Evolutionary conservation across 2,329 filamentous ascomycete species (phyloP).

Genomic region (Aureobasidium sp.): DNA sequence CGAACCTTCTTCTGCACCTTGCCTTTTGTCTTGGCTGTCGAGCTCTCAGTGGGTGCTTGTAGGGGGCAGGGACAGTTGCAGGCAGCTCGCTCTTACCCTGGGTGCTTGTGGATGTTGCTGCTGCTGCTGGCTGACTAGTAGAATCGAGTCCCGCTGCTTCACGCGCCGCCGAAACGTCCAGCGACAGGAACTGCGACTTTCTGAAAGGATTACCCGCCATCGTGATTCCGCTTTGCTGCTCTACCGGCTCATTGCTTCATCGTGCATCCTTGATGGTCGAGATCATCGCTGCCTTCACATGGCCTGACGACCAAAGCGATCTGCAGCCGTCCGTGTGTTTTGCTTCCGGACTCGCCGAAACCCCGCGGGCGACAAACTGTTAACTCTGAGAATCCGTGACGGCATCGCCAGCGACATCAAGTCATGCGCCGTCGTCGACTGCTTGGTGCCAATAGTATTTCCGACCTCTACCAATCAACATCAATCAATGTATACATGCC

Average conservation of each 20-base stretch:
- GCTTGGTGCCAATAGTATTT: neutral
- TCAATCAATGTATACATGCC: slow-evolving; percentile 54
- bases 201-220: slow-evolving; percentile 15
- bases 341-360: neutral
- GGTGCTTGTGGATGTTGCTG: neutral
- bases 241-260: slow-evolving; percentile 13
- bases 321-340: neutral
- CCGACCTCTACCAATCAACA: neutral
- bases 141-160: slow-evolving; percentile 5
- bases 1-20: slow-evolving; percentile 15
- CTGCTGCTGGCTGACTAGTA: neutral
- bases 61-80: neutral
- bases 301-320: neutral
- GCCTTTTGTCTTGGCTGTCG: slow-evolving; percentile 6
- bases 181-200: neutral
- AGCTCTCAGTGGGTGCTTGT: neutral
- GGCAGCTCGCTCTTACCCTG: neutral
- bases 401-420: neutral
- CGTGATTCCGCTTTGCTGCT: neutral
- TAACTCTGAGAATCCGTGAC: neutral
- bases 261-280: neutral
- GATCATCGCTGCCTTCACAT: neutral
- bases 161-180: neutral
- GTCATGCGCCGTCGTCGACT: neutral
- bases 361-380: neutral